Evolutionary conservation across 2,329 filamentous ascomycete genomes (phyloP).

Genomic region (Fusarium floridanum): DNA sequence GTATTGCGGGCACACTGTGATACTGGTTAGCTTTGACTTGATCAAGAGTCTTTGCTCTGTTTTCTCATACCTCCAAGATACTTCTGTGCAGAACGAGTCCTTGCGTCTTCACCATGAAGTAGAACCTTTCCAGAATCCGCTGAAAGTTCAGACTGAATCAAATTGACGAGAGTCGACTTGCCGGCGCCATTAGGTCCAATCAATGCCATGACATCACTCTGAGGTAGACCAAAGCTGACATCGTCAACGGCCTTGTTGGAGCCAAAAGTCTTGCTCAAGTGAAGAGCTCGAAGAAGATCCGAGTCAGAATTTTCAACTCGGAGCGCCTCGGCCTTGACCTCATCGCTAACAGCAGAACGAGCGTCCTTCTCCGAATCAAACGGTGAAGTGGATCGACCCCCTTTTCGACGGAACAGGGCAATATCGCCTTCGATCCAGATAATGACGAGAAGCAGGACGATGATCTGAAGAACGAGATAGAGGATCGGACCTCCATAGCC

Average conservation of each 20-base stretch:
- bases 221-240: conserved; percentile 76
- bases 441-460: conserved; percentile 53
- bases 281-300: conserved; percentile 71
- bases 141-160: background rate
- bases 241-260: conserved; percentile 76
- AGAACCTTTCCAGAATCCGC: conserved; percentile 70
- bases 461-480: conserved; percentile 79
- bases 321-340: conserved; percentile 23
- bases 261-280: conserved; percentile 77
- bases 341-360: background rate
- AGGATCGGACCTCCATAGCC: conserved; percentile 83
- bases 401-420: background rate
- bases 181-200: conserved; percentile 85
- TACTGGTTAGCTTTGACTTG: conserved; percentile 49
- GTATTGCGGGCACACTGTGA: conserved; percentile 84
- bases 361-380: background rate
- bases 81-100: conserved; percentile 68
- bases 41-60: conserved; percentile 75
- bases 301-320: conserved; percentile 50
- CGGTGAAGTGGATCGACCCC: background rate
- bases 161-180: conserved; percentile 76
- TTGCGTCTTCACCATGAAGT: conserved; percentile 77
- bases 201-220: conserved; percentile 79
- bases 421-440: background rate
- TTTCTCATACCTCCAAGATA: conserved; percentile 77